phyloP scores from a whole-genome alignment of 345 rosid genomes.

The Syzygium jambos region DNA sequence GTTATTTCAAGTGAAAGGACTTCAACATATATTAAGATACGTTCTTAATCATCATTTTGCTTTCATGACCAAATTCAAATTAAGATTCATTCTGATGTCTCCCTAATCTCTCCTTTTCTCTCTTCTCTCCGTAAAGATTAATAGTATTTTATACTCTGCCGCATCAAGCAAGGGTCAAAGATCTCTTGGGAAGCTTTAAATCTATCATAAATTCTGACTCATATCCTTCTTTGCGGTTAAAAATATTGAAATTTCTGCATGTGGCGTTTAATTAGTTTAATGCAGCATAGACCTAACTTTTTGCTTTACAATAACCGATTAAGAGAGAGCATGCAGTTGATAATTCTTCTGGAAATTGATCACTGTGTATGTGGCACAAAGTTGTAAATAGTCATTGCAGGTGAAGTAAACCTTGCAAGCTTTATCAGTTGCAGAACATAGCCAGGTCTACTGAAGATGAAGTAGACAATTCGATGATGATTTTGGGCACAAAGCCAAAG shows the following conservation, averaged over 20 bases:
- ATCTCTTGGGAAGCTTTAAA: not conserved
- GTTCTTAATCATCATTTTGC: not conserved
- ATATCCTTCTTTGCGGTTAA: not conserved
- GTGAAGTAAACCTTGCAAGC: not conserved
- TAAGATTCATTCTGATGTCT: not conserved
- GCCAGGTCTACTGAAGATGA: not conserved
- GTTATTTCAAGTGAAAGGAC: not conserved
- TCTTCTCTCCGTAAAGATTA: not conserved
- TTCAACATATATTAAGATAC: not conserved
- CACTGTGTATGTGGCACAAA: not conserved
- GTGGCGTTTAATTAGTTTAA: not conserved
- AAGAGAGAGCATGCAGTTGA: not conserved
- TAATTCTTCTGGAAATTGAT: not conserved
- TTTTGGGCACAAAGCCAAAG: not conserved
- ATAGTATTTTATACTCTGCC: not conserved
- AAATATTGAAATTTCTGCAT: not conserved
- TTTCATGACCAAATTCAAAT: not conserved
- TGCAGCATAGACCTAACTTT: not conserved
- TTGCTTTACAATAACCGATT: not conserved
- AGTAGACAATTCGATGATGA: not conserved
- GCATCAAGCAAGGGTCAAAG: not conserved
- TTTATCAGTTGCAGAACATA: not conserved
- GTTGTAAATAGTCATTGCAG: not conserved
- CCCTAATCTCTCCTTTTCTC: not conserved
- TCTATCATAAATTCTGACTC: not conserved